Conservation (phyloP, 108 stramenopile genomes). For the Nannochloropsis gaditana region DNA sequence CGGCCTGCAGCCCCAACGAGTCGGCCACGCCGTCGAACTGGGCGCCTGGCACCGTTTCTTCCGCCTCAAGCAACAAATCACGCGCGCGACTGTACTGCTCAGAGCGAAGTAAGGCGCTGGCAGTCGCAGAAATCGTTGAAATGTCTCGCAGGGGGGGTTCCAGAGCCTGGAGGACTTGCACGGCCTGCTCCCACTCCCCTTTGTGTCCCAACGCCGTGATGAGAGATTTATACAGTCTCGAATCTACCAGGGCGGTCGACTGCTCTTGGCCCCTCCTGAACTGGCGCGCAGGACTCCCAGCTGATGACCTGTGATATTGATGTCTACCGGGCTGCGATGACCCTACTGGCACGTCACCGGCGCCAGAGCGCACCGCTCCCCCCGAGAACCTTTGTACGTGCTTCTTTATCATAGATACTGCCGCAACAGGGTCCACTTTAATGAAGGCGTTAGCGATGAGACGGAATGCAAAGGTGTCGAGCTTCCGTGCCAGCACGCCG, state of each 20-base stretch:
- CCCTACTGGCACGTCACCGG: not conserved
- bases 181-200: not conserved
- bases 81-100: conserved; percentile 4
- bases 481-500: not conserved
- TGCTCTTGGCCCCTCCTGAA: not conserved
- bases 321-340: not conserved
- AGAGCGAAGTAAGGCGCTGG: not conserved
- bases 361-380: not conserved
- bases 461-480: not conserved
- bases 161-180: not conserved
- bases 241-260: not conserved
- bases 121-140: not conserved
- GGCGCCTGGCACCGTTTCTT: not conserved
- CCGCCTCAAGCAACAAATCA: not conserved
- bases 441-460: conserved; percentile 1
- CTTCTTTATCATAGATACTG: not conserved
- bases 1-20: conserved; percentile 13
- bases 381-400: not conserved
- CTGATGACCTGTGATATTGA: not conserved
- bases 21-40: not conserved
- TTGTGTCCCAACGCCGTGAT: not conserved
- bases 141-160: not conserved
- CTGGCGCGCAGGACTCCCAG: not conserved
- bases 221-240: not conserved
- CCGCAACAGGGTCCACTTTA: not conserved